Base-by-base conservation (phyloP, 257 asterid species). In the Salvia miltiorrhiza region DNA sequence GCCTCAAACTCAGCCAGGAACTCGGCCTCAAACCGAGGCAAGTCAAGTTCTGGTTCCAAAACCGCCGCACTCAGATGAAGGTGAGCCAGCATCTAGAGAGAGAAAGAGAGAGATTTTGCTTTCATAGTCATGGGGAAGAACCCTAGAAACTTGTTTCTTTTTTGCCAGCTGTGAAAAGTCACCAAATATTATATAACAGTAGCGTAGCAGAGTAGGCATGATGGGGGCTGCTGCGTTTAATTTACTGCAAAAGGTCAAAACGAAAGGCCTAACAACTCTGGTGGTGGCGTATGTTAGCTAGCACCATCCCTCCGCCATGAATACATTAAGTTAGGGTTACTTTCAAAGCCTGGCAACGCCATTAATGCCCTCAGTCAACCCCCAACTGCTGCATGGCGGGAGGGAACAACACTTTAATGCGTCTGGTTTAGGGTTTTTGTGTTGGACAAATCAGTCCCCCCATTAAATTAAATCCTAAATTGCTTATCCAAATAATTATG, bases 1-100 rank as follows among this genome's bases (percentile, higher is more conserved):
- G 99, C 58, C 84, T 83, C 12, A 89, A 79, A 65, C 82, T 93
- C 1, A 93, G 99, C 88, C 97, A 88, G 59, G 97, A 93, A 0
- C 94, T 93, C 59, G 95, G 96, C 53, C 96, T 93, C 14, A 90
- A 90, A 75, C 99, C 97, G 0, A 83, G 97, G 11, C 97, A 93
- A 52, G 97, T 93, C 77, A 93, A 93, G 83, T 93, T 93, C 53
- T 93, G 99, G 99, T 93, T 93, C 83, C 99, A 93, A 64, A 93
- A 93, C 71, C 85, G 97, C 23, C 78, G 99, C 13, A 93, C 99
- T 40, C 99, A 93, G 76, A 85, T 90, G 97, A 93, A 93, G 97
- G 98, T 92, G 75, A 43, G 32, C 68, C 48, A 13, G 44, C 33
- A 60, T 69, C 76, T 65, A 9, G 10, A 62, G 67, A 50, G 61